Conservation (phyloP, 75 land plant species). For the Pseudotsuga menziesii region DNA sequence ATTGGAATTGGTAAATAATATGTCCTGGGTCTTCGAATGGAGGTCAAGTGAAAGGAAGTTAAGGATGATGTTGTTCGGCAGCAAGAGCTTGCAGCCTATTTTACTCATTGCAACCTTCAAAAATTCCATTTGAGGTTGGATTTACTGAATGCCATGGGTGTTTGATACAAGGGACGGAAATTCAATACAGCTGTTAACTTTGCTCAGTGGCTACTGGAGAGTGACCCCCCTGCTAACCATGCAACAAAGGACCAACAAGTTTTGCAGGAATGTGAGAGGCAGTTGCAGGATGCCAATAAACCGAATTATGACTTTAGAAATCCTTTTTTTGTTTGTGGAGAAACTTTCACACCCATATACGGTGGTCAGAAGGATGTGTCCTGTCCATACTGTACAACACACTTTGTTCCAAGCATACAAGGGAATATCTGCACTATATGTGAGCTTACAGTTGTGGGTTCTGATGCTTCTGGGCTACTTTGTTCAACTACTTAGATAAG, state of each 20-base stretch:
- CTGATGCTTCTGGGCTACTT: constrained; percentile 15
- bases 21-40: constrained; percentile 44
- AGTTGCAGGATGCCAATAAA: constrained; percentile 21
- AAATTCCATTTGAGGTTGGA: constrained; percentile 41
- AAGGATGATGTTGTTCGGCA: constrained; percentile 45
- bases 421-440: constrained; percentile 29
- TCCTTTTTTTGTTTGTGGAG: constrained; percentile 45
- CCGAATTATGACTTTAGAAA: constrained; percentile 44
- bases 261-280: constrained; percentile 47
- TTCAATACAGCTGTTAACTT: constrained; percentile 39
- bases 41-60: constrained; percentile 45
- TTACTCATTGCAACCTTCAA: constrained; percentile 58
- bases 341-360: constrained; percentile 38
- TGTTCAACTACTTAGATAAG: too few relatives aligned
- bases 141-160: constrained; percentile 47
- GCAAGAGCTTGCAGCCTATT: constrained; percentile 59
- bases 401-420: constrained; percentile 31
- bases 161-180: constrained; percentile 39
- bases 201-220: constrained; percentile 38
- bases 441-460: constrained; percentile 39
- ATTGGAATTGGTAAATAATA: constrained; percentile 48
- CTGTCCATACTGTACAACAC: constrained; percentile 36
- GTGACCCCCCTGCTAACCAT: constrained; percentile 20
- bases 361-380: constrained; percentile 30
- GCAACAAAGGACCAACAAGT: constrained; percentile 53